Conservation (phyloP, 2,329 filamentous ascomycete species). For the Claviceps pusilla region DNA sequence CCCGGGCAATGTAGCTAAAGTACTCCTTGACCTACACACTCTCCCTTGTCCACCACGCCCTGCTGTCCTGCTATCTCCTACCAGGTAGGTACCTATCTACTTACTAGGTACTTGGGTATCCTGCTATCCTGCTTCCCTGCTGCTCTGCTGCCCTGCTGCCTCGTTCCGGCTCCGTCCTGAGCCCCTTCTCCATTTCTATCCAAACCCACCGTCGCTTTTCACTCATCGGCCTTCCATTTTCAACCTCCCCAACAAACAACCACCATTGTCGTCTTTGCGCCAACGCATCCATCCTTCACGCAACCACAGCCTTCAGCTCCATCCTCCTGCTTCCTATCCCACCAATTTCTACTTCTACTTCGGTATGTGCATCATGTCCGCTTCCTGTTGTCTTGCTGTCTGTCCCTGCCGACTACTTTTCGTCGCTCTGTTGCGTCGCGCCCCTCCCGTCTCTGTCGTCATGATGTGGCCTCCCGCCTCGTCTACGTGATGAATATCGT, state of each 20-base stretch:
- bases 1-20: neutral
- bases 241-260: slow-evolving; percentile 14
- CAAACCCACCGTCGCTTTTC: slow-evolving; percentile 15
- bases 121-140: neutral
- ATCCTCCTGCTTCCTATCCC: neutral
- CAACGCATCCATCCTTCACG: slow-evolving; percentile 9
- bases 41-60: no score
- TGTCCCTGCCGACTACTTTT: slow-evolving; percentile 7
- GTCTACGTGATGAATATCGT: neutral
- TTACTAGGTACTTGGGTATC: no score
- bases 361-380: slow-evolving; percentile 4
- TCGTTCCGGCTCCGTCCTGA: slow-evolving; percentile 12
- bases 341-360: neutral
- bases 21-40: no score
- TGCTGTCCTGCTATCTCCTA: no score
- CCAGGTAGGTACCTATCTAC: no score
- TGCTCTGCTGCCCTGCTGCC: slow-evolving; percentile 1
- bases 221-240: slow-evolving; percentile 17
- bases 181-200: slow-evolving; percentile 19
- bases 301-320: slow-evolving; percentile 1
- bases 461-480: slow-evolving; percentile 13
- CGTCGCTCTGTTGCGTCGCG: slow-evolving; percentile 7
- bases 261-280: slow-evolving; percentile 5
- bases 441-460: slow-evolving; percentile 24
- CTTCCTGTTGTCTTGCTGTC: slow-evolving; percentile 5